These are phyloP conservation scores for Euphorbia tirucalli DNA, from an alignment of 345 rosid genomes.

Conservation along the genomic window DNA sequence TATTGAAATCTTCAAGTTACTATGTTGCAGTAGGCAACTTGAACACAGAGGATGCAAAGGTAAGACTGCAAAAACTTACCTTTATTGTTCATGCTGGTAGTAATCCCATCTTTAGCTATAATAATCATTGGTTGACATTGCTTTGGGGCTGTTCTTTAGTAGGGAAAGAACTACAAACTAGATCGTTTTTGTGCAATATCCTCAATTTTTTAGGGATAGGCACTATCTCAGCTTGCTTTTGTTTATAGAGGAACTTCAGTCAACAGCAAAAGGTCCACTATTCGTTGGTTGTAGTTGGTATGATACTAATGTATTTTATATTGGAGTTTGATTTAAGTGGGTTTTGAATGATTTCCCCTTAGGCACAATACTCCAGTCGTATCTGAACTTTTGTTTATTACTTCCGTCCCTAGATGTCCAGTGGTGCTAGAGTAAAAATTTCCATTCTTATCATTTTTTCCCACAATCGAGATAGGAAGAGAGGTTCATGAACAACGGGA, in stretches of 20 bases:
- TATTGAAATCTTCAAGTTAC: conserved; percentile 66
- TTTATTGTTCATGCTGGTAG: not conserved
- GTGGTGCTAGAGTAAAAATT: too few species aligned
- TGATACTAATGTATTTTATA: not conserved
- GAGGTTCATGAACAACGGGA: not conserved
- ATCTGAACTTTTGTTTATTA: too few species aligned
- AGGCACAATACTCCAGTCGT: too few species aligned
- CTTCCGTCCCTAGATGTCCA: too few species aligned
- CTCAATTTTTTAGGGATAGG: not conserved
- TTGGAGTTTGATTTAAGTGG: not conserved
- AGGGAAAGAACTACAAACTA: not conserved
- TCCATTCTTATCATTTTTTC: not conserved
- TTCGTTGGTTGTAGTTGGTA: not conserved
- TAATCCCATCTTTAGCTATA: not conserved
- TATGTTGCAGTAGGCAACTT: conserved; percentile 78
- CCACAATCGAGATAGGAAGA: not conserved
- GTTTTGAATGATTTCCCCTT: not conserved
- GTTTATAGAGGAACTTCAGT: not conserved
- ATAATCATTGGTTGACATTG: not conserved
- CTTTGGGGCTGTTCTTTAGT: not conserved
- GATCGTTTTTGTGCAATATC: too few species aligned
- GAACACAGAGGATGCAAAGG: conserved; percentile 71
- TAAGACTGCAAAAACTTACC: conserved; percentile 26
- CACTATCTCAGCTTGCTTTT: not conserved
- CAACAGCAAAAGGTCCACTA: not conserved